phyloP scores from a whole-genome alignment of 495 filamentous ascomycete species.

The Podospora appendiculata region DNA sequence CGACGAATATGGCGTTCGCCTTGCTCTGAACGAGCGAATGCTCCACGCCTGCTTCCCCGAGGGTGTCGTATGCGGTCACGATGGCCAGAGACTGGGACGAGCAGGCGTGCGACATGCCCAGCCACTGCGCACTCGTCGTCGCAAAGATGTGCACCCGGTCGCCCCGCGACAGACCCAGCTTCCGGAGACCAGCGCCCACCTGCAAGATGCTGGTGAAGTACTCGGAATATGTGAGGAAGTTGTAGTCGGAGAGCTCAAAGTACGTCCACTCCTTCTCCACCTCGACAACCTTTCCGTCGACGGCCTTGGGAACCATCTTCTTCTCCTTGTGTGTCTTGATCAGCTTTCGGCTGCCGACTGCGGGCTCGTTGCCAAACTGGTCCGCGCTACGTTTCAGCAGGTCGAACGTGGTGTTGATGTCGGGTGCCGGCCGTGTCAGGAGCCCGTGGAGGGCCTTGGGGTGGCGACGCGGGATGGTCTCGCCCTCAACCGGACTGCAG shows the following conservation, averaged over 20 bases:
- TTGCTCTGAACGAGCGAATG: slow-evolving; percentile 54
- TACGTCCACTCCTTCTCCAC: slow-evolving; percentile 63
- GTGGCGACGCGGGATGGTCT: slow-evolving; percentile 57
- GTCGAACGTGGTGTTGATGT: slow-evolving; percentile 51
- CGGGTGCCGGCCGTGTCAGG: slow-evolving; percentile 38
- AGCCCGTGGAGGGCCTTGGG: slow-evolving; percentile 46
- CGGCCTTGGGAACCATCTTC: slow-evolving; percentile 60
- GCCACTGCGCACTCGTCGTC: slow-evolving; percentile 47
- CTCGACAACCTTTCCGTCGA: slow-evolving; percentile 52
- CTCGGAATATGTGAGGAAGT: slow-evolving; percentile 53
- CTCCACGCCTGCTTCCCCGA: slow-evolving; percentile 52
- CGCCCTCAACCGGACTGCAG: slow-evolving; percentile 43
- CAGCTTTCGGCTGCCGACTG: slow-evolving; percentile 50
- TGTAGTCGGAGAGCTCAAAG: slow-evolving; percentile 55
- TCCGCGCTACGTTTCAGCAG: slow-evolving; percentile 45
- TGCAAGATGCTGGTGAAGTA: slow-evolving; percentile 46
- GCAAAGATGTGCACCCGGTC: slow-evolving; percentile 56
- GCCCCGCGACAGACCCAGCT: slow-evolving; percentile 42
- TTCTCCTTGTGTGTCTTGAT: slow-evolving; percentile 52
- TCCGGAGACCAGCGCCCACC: slow-evolving; percentile 49
- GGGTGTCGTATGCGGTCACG: slow-evolving; percentile 85
- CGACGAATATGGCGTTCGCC: slow-evolving; percentile 53
- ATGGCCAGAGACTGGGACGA: slow-evolving; percentile 91
- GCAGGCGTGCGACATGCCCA: slow-evolving; percentile 53
- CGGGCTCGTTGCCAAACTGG: slow-evolving; percentile 48